Evolutionary conservation across 139 green algal species (phyloP).

Genomic region (Gonium pectorale): DNA sequence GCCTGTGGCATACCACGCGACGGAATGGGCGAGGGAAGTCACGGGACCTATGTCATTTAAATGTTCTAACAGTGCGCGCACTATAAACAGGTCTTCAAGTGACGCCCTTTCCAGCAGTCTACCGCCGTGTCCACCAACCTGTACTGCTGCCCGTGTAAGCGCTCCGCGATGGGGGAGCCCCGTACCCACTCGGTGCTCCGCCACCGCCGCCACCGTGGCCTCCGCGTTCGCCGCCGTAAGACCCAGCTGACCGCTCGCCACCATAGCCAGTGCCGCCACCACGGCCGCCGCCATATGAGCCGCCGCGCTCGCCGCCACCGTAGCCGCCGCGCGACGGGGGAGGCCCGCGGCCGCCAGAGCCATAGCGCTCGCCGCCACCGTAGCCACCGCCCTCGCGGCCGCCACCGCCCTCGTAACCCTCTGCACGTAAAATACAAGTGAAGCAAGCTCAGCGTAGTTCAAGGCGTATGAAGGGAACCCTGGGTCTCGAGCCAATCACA

Average conservation of each 20-base stretch:
- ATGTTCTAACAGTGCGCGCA: no score
- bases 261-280: neutral
- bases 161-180: neutral
- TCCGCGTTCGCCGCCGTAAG: neutral
- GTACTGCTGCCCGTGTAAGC: slow-evolving; percentile 14
- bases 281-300: slow-evolving; percentile 1
- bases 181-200: neutral
- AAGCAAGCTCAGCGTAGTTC: no score
- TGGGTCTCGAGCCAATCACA: no score
- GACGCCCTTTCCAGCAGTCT: no score
- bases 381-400: neutral
- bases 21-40: no score
- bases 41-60: no score
- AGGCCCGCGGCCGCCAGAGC: no score
- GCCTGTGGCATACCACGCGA: no score
- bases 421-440: neutral
- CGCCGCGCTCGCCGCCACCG: slow-evolving; percentile 5
- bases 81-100: no score
- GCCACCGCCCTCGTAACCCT: neutral
- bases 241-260: neutral
- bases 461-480: no score
- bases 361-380: neutral
- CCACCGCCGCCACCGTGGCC: neutral
- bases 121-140: neutral
- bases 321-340: slow-evolving; percentile 28